Conservation (phyloP, 2,329 filamentous ascomycete genomes). For the Colletotrichum sp. region DNA sequence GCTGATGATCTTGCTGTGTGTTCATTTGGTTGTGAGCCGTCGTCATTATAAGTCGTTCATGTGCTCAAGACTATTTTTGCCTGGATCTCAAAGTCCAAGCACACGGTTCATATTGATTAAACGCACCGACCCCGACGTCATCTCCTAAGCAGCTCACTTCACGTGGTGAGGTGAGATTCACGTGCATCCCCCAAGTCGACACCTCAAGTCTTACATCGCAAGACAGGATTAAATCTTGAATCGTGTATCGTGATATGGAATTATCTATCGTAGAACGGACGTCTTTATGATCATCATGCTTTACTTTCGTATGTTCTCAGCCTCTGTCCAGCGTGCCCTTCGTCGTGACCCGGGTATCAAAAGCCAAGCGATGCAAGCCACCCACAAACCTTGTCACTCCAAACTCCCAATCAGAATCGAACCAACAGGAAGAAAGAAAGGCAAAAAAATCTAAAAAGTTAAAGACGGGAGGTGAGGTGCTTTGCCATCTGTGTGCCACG, state of each 20-base stretch:
- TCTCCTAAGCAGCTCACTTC: not conserved
- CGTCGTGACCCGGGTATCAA: not conserved
- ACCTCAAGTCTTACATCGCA: not conserved
- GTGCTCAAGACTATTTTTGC: not conserved
- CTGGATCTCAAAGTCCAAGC: not conserved
- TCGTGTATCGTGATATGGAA: not conserved
- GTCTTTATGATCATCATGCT: not conserved
- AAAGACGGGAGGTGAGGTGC: slow-evolving; percentile 15
- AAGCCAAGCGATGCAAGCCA: not conserved
- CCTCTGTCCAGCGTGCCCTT: not conserved
- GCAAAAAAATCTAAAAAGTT: not conserved
- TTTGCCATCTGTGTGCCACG: slow-evolving; percentile 16
- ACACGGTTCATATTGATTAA: not conserved
- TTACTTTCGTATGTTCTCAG: not conserved
- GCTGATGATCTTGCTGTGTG: not conserved
- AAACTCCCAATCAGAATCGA: not conserved
- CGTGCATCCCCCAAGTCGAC: not conserved
- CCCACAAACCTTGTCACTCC: not conserved
- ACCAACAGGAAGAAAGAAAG: not conserved
- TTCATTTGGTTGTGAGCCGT: fast-evolving
- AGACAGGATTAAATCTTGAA: not conserved
- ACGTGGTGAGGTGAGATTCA: not conserved
- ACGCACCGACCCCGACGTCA: not conserved
- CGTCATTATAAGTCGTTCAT: not conserved
- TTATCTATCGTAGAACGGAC: not conserved